Percentiles rank a stretch among this genome's conserved stretches.
Evolutionary conservation across 352 stramenopile genomes (phyloP).

Genomic region (Pythium volutum): DNA sequence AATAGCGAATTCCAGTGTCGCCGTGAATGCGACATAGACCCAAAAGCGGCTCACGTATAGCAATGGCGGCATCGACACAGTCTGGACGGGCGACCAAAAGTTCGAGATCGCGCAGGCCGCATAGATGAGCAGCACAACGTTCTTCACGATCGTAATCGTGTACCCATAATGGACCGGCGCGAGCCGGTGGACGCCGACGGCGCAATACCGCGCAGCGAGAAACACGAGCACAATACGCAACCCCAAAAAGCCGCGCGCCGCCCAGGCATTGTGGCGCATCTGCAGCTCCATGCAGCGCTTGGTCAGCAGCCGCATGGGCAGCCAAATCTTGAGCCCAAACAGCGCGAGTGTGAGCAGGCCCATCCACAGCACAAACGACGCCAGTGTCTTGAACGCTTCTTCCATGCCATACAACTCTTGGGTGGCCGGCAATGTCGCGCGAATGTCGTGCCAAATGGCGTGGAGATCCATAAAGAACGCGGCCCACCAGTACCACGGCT

Average conservation of each 20-base stretch:
- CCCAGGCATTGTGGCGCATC: slow-evolving; percentile 51
- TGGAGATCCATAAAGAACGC: slow-evolving; percentile 81
- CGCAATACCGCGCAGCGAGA: slow-evolving; percentile 54
- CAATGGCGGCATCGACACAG: slow-evolving; percentile 64
- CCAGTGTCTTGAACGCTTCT: slow-evolving; percentile 63
- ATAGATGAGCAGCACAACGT: slow-evolving; percentile 78
- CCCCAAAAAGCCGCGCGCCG: slow-evolving; percentile 43
- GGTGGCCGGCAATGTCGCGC: slow-evolving; percentile 56
- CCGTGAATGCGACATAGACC: slow-evolving; percentile 48
- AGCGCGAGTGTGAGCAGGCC: slow-evolving; percentile 57
- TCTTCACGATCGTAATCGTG: slow-evolving; percentile 72
- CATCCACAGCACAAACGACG: slow-evolving; percentile 52
- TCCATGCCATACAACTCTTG: slow-evolving; percentile 72
- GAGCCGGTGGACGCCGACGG: slow-evolving; percentile 61
- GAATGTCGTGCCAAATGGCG: slow-evolving; percentile 83
- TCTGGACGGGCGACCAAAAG: slow-evolving; percentile 57
- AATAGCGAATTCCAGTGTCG: slow-evolving; percentile 54
- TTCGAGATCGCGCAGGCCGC: slow-evolving; percentile 74
- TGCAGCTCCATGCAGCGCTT: slow-evolving; percentile 55
- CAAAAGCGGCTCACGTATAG: slow-evolving; percentile 74
- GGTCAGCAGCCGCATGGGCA: slow-evolving; percentile 60
- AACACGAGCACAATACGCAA: slow-evolving; percentile 60
- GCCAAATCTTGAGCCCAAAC: slow-evolving; percentile 57
- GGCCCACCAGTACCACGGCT: slow-evolving; percentile 89
- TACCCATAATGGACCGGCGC: slow-evolving; percentile 75